Evolutionary conservation across 495 filamentous ascomycete species (phyloP).

Genomic region (Talaromyces borbonicus): DNA sequence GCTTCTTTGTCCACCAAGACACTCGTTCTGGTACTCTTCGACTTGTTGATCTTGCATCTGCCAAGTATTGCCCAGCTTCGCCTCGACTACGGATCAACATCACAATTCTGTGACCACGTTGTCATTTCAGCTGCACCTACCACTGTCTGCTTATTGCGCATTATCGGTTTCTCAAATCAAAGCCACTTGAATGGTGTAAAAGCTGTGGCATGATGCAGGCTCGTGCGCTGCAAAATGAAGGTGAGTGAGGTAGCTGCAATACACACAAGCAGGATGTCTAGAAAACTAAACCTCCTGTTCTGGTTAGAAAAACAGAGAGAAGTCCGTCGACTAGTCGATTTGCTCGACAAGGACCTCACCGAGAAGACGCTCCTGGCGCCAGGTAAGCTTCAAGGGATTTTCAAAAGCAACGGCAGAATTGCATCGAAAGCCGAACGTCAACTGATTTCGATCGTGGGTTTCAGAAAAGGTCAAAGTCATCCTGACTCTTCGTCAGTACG

Average conservation of each 20-base stretch:
- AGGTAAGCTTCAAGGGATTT: constrained; percentile 33
- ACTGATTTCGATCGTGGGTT: background rate
- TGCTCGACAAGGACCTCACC: constrained; percentile 47
- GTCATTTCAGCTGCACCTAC: too few relatives aligned
- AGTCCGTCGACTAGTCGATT: constrained; percentile 48
- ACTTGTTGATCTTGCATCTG: too few relatives aligned
- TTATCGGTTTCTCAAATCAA: background rate
- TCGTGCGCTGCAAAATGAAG: background rate
- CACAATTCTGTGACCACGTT: too few relatives aligned
- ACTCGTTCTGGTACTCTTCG: too few relatives aligned
- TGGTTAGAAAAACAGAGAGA: constrained; percentile 59
- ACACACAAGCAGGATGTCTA: too few relatives aligned
- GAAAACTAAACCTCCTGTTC: too few relatives aligned
- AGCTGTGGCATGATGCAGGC: constrained; percentile 4
- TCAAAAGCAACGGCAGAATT: too few relatives aligned
- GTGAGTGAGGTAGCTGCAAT: background rate
- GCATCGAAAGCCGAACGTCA: background rate
- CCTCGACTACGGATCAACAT: too few relatives aligned
- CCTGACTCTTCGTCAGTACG: constrained; percentile 68
- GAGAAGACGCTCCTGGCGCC: constrained; percentile 42
- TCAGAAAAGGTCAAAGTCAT: constrained; percentile 55
- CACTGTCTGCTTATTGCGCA: background rate
- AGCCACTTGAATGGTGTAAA: background rate
- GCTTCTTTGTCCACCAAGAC: too few relatives aligned
- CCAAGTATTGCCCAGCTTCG: too few relatives aligned